These are phyloP conservation scores for Claviceps purpurea DNA, from an alignment of 2,329 filamentous ascomycete genomes.

Conservation along the genomic window DNA sequence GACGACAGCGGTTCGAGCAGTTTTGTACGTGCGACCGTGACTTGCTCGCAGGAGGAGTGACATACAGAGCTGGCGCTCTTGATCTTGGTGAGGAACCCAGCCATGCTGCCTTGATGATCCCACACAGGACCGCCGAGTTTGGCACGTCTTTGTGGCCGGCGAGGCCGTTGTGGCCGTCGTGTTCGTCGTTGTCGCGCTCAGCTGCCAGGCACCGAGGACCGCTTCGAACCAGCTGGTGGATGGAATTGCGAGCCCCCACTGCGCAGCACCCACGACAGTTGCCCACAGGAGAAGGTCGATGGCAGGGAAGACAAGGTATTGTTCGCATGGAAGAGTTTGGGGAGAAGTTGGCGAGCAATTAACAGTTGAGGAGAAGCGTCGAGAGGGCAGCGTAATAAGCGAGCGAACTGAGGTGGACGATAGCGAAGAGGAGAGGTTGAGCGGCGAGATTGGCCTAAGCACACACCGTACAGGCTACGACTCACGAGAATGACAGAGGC, in stretches of 20 bases:
- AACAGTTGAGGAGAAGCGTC: not conserved
- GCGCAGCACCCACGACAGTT: constrained; percentile 21
- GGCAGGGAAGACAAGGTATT: constrained; percentile 10
- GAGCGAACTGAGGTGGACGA: not conserved
- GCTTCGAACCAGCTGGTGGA: constrained; percentile 7
- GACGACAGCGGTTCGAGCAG: not conserved
- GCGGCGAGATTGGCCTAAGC: no score
- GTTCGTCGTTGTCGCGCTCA: not conserved
- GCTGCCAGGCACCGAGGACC: constrained; percentile 1
- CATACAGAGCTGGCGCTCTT: constrained; percentile 42
- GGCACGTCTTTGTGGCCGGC: not conserved
- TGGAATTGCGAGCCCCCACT: constrained; percentile 19
- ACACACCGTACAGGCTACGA: no score
- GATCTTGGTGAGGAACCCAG: constrained; percentile 46
- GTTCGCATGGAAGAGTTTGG: constrained; percentile 1
- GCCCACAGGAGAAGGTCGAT: constrained; percentile 17
- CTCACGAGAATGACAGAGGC: not conserved
- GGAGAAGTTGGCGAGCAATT: not conserved
- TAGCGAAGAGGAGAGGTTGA: not conserved
- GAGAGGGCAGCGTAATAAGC: not conserved
- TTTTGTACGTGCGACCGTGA: not conserved
- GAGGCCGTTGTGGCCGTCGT: not conserved
- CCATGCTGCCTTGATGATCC: constrained; percentile 25
- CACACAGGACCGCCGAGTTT: not conserved
- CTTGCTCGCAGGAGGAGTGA: constrained; percentile 10